These are phyloP conservation scores for Apiotrichum domesticum DNA, from an alignment of 1,284 basidiomycete genomes.

Conservation along the genomic window DNA sequence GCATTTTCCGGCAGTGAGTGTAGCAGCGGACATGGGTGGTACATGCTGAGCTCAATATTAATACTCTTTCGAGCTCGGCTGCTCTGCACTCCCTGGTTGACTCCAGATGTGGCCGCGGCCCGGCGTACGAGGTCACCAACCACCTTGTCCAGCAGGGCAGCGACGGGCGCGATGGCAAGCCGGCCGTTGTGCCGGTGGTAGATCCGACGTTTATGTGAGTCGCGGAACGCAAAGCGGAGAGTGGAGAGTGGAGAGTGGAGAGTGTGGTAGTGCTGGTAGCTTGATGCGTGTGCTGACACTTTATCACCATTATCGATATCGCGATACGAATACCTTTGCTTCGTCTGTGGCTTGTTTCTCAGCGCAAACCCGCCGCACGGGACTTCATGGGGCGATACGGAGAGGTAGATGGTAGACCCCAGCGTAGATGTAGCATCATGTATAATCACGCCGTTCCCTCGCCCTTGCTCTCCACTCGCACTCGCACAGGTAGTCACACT, in stretches of 20 bases:
- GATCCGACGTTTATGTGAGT: constrained; percentile 9
- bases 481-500: no score
- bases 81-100: not conserved
- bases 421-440: not conserved
- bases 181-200: constrained; percentile 1
- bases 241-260: no score
- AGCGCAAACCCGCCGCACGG: constrained; percentile 4
- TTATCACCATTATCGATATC: no score
- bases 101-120: constrained; percentile 12
- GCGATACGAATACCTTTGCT: no score
- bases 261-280: no score
- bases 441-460: no score
- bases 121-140: constrained; percentile 17
- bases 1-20: constrained; percentile 16
- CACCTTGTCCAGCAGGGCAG: not conserved
- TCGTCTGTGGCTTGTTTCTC: not conserved
- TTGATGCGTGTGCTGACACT: no score
- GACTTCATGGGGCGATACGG: not conserved
- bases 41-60: constrained; percentile 1
- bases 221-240: no score
- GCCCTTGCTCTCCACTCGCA: no score
- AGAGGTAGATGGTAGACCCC: not conserved
- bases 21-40: no score
- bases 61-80: not conserved
- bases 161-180: not conserved